phyloP scores from a whole-genome alignment of 129 eudicot species.

The Apium graveolens region DNA sequence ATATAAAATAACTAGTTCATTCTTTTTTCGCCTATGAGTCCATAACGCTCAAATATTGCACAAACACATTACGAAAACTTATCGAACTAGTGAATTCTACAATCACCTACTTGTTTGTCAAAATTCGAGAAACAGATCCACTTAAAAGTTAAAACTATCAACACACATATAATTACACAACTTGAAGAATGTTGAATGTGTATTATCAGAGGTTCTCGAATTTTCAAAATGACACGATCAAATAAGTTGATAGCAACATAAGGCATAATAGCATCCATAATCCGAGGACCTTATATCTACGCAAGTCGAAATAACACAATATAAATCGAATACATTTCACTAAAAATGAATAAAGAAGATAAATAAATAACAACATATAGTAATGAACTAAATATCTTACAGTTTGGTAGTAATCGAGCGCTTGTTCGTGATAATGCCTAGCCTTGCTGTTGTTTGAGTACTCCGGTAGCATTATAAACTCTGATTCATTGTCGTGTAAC shows the following conservation, averaged over 20 bases:
- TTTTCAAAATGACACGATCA: slow-evolving; percentile 21
- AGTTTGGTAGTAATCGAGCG: background rate
- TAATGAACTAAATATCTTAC: background rate
- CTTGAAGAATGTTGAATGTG: background rate
- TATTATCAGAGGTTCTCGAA: slow-evolving; percentile 12
- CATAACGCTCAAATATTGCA: too few relatives aligned
- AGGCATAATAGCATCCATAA: background rate
- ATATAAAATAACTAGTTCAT: too few relatives aligned
- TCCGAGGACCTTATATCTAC: background rate
- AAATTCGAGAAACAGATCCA: background rate
- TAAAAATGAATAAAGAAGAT: background rate
- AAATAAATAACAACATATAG: background rate
- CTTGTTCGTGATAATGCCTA: background rate
- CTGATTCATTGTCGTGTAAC: background rate
- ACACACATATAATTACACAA: too few relatives aligned
- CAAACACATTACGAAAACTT: too few relatives aligned
- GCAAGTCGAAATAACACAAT: too few relatives aligned
- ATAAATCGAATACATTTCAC: too few relatives aligned
- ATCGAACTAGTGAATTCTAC: background rate
- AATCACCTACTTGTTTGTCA: background rate
- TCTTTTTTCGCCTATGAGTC: too few relatives aligned
- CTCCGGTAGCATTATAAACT: background rate
- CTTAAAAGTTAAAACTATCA: background rate
- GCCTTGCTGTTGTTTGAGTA: background rate
- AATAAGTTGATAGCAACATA: slow-evolving; percentile 13